phyloP scores from a whole-genome alignment of 2,329 filamentous ascomycete genomes.

The Canariomyces notabilis region DNA sequence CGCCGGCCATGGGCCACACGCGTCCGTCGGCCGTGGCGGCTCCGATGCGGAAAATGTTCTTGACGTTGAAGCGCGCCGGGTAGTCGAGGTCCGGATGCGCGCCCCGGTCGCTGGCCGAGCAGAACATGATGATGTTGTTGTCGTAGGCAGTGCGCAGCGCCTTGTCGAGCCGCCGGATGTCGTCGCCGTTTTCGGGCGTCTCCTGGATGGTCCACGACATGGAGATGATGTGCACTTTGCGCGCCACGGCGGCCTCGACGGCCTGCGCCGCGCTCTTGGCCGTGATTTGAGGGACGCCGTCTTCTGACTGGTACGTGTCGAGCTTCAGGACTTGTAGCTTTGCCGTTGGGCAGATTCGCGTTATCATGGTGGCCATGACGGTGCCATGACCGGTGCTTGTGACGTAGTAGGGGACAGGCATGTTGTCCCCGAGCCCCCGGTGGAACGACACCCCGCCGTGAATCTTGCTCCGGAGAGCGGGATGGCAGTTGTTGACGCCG shows the following conservation, averaged over 20 bases:
- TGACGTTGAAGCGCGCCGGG: constrained; percentile 10
- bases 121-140: constrained; percentile 35
- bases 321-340: constrained; percentile 25
- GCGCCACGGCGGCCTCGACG: constrained; percentile 27
- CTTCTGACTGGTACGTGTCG: constrained; percentile 4
- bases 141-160: constrained; percentile 27
- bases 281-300: too few species aligned
- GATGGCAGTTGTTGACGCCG: constrained; percentile 24
- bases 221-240: constrained; percentile 33
- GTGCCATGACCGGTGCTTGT: constrained; percentile 25
- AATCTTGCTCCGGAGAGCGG: neutral
- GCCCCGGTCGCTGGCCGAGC: constrained; percentile 32
- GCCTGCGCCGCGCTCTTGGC: too few species aligned
- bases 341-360: constrained; percentile 26
- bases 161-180: constrained; percentile 22
- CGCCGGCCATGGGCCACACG: constrained; percentile 20
- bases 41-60: constrained; percentile 27
- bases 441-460: too few species aligned
- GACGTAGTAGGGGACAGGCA: neutral
- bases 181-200: constrained; percentile 13
- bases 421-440: constrained; percentile 2
- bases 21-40: constrained; percentile 24
- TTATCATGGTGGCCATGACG: constrained; percentile 28
- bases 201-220: constrained; percentile 37
- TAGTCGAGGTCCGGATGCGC: constrained; percentile 15